Evolutionary conservation across 352 stramenopile genomes (phyloP), one percentile per base, ranked within the genome.

Genomic region (Pythium coloratum): DNA sequence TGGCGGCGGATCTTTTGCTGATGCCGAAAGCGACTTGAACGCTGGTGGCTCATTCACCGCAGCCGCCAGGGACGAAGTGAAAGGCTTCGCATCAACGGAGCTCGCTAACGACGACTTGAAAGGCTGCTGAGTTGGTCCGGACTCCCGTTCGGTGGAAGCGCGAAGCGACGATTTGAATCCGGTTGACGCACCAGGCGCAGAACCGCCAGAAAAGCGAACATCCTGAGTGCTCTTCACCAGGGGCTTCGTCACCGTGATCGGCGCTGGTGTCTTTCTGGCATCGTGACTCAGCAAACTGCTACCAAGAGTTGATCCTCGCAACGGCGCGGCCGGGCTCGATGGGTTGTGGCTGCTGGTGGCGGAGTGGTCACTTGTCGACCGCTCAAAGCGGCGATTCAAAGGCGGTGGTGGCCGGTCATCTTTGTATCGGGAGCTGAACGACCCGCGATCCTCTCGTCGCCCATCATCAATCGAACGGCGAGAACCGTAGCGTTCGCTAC

Each of bases 171-270:
- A 70, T 36, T 34, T 53, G 18, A 63, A 64, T 33, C 36, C 54
- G 24, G 34, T 36, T 8, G 34, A 53, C 36, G 34, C 49, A 40
- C n/a, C 26, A 53, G 18, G 3, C 28, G 38, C 36, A 28, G 36
- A 18, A 62, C 24, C n/a, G 4, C 66, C 55, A 3, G 67, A 8
- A 53, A 80, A 66, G 10, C 78, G 78, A 6, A 82, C 73, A 63
- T 92, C 83, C 55, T 87, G 78, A 2, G 73, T 72, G 34, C 81
- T 90, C 33, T 77, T 82, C 6, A 64, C 68, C 26, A 78, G 8
- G 0, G 76, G 67, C 51, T 73, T 73, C 7, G 66, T 58, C 13
- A 54, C 47, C n/a, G 63, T 65, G 32, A 79, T 26, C n/a, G 70
- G 64, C 18, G 65, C 26, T 53, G 72, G 55, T 34, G 60, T 30